Base-by-base conservation (phyloP, 768 basidiomycete species). In the Tulasnella sp. region DNA sequence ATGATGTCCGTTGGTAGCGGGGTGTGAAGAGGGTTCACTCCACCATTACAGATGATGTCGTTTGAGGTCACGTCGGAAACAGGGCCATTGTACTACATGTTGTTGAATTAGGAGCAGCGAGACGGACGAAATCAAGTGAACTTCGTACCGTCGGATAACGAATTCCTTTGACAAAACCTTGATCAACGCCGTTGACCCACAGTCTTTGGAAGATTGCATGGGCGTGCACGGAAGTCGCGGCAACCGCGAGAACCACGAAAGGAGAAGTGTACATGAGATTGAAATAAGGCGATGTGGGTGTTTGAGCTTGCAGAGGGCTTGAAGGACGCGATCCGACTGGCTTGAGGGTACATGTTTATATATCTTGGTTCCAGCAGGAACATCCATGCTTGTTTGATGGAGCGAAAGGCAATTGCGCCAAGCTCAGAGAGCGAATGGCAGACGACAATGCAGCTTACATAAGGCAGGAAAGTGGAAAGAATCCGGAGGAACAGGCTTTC, bases 1-100 rank as follows among this genome's bases (percentile, higher is more conserved):
- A 91, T 89, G 60, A 90, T 83, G 1, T 85, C 72, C 44, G 60
- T 46, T 24, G 83, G 80, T 83, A 89, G 42, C 16, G 84, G 84
- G 4, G 82, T 82, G 22, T 79, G 80, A 11, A 83, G 90, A 1
- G 89, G 89, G 83, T 90, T 91, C 83, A 89, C 89, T 16, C 90
- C 90, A 28, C 90, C 90, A 76, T 91, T 91, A 87, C 91, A 91
- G 80, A 91, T 91, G 77, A 89, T 50, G 54, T 88, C 88, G 84
- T 90, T 90, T 0, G 89, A 89, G 11, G 87, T 90, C 20, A 91
- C 90, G 83, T 91, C 89, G 28, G 84, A 89, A 80, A 92, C 90
- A 22, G 90, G 90, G 42, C 84, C 84, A 82, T 88, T 86, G 37
- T 85, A 84, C 76, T 77, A 58, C 7, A 37, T 9, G 48, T 20